Base-by-base conservation (phyloP, 495 filamentous ascomycete genomes). In the Penicillium ochrochloron region DNA sequence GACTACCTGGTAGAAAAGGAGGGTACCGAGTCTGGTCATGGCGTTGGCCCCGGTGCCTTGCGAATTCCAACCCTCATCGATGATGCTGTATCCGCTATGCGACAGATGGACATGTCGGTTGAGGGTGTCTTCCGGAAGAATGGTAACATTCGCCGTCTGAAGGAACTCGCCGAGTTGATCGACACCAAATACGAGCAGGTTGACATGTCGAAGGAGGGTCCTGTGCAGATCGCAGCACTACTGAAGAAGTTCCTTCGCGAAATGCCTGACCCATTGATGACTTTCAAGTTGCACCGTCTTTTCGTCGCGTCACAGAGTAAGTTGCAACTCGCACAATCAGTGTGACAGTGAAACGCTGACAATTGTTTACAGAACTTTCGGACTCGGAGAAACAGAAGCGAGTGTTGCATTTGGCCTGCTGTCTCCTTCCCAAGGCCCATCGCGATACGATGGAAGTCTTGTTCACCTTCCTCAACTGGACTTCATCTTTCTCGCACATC, bases 101-200 rank as follows among this genome's bases (percentile, higher is more conserved):
- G 92, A 65, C 94, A 92, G 72, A 99, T 98, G 93, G 95, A 99
- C 77, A 96, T 99, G 84, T 96, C 93, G 19, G 92, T 98, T 9
- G 95, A 99, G 73, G 96, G 96, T 70, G 94, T 99, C 52, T 99
- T 99, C 85, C 90, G 95, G 59, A 99, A 99, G 83, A 99, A 97
- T 71, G 95, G 95, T 62, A 98, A 97, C 72, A 97, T 99, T 73
- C 90, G 90, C 70, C 89, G 92, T 56, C 83, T 98, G 29, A 91
- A 90, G 65, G 93, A 97, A 59, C 78, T 96, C 21, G 86, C 90
- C 31, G 92, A 94, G 44, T 80, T 86, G 67, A 90, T 98, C 57
- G 94, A 99, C 74, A 91, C 91, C 56, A 92, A 90, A 52, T 88
- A 88, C 54, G 92, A 92, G 57, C 84, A 88, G 44, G 89, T 97